Conservation (phyloP, 177 flowering plant genomes). For the Telopea speciosissima region DNA sequence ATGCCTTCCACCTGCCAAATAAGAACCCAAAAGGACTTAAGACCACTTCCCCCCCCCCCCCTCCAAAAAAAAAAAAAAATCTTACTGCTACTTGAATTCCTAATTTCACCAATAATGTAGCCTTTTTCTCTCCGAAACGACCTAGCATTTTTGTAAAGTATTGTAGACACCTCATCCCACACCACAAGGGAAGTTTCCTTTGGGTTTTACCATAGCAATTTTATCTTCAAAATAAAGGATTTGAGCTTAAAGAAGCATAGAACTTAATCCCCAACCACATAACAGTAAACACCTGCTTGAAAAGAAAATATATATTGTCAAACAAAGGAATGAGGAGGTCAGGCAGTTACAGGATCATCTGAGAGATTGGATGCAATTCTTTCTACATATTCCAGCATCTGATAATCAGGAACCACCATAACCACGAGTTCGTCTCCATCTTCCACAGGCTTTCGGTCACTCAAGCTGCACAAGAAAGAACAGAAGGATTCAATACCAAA, state of each 20-base stretch:
- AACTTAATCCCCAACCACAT: neutral
- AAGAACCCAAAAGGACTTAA: no score
- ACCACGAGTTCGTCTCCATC: slow-evolving; percentile 88
- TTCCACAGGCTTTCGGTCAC: slow-evolving; percentile 84
- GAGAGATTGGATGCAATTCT: slow-evolving; percentile 68
- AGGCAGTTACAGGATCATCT: slow-evolving; percentile 66
- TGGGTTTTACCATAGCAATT: neutral
- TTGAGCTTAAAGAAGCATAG: neutral
- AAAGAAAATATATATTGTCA: neutral
- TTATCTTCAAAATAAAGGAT: neutral
- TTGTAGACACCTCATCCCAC: neutral
- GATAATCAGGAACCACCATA: slow-evolving; percentile 95
- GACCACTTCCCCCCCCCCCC: no score
- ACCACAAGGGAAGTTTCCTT: no score
- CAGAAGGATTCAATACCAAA: neutral
- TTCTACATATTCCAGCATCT: slow-evolving; percentile 85
- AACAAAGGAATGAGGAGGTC: neutral
- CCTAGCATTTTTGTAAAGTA: no score
- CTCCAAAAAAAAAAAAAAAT: no score
- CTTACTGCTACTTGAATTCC: no score
- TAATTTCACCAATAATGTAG: no score
- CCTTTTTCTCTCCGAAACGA: no score
- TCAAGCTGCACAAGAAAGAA: slow-evolving; percentile 54
- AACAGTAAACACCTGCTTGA: neutral
- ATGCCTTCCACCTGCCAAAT: no score